Percentiles rank a stretch among this genome's conserved stretches.
phyloP scores from a whole-genome alignment of 805 yeast species.

The Lipomyces mesembrius region DNA sequence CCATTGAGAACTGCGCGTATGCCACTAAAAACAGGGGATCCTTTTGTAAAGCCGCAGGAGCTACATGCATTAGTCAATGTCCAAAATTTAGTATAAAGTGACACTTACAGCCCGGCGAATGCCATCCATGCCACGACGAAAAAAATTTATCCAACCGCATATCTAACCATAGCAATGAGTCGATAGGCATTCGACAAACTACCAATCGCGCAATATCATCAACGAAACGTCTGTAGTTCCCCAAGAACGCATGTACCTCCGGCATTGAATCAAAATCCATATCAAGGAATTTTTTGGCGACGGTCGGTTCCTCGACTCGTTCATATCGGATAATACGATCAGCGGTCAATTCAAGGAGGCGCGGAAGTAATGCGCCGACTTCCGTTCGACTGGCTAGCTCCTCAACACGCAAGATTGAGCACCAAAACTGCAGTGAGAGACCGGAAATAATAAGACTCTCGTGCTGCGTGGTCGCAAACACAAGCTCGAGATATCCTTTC shows the following conservation, averaged over 20 bases:
- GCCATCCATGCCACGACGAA: conserved; percentile 51
- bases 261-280: conserved; percentile 87
- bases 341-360: conserved; percentile 74
- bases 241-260: conserved; percentile 75
- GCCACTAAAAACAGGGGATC: conserved; percentile 73
- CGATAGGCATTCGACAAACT: conserved; percentile 82
- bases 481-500: conserved; percentile 69
- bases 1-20: conserved; percentile 78
- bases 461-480: conserved; percentile 78
- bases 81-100: neutral
- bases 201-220: conserved; percentile 90
- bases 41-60: conserved; percentile 44
- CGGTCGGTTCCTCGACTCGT: conserved; percentile 60
- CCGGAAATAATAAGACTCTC: conserved; percentile 90
- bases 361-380: conserved; percentile 63
- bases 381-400: conserved; percentile 52
- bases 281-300: conserved; percentile 69
- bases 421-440: conserved; percentile 91
- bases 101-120: conserved; percentile 37
- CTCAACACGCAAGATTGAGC: conserved; percentile 81
- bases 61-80: neutral
- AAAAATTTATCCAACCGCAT: conserved; percentile 72
- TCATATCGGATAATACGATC: conserved; percentile 76
- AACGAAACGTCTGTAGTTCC: conserved; percentile 78
- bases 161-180: conserved; percentile 81